Conservation (phyloP, 176 grass and related monocot species). For the Cymbopogon citratus region DNA sequence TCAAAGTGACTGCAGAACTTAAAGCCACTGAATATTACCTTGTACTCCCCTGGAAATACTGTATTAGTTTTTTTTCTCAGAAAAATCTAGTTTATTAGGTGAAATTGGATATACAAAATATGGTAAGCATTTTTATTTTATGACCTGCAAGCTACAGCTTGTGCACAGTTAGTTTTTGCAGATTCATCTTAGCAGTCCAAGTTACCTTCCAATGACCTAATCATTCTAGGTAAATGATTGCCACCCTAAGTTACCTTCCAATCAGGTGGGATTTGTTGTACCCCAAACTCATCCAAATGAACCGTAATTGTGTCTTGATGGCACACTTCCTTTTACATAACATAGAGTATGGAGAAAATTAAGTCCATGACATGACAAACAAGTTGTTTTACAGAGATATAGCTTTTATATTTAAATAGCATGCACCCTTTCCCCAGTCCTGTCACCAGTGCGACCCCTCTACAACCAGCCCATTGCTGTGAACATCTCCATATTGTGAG, state of each 20-base stretch:
- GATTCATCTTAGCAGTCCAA: not conserved
- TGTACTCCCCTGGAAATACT: not conserved
- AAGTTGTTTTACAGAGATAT: not conserved
- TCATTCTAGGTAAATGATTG: not conserved
- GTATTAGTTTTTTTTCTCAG: no score
- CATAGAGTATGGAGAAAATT: not conserved
- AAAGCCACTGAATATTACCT: conserved; percentile 5
- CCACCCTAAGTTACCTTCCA: not conserved
- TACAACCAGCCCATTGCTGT: not conserved
- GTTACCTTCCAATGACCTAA: not conserved
- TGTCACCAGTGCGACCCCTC: not conserved
- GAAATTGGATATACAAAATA: not conserved
- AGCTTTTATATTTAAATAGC: not conserved
- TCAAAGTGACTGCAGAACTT: not conserved
- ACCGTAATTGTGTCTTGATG: not conserved
- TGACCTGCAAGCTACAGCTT: not conserved
- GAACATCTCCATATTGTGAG: not conserved
- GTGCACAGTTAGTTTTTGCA: not conserved
- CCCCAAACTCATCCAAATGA: not conserved
- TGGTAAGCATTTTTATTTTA: not conserved
- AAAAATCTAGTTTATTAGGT: no score
- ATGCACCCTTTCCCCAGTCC: not conserved
- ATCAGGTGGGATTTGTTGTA: not conserved
- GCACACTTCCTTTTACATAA: not conserved
- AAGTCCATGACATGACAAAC: not conserved